Evolutionary conservation across 83 land plant genomes (phyloP), one percentile per base, ranked within the genome.

Genomic region (Isoetes engelmannii): DNA sequence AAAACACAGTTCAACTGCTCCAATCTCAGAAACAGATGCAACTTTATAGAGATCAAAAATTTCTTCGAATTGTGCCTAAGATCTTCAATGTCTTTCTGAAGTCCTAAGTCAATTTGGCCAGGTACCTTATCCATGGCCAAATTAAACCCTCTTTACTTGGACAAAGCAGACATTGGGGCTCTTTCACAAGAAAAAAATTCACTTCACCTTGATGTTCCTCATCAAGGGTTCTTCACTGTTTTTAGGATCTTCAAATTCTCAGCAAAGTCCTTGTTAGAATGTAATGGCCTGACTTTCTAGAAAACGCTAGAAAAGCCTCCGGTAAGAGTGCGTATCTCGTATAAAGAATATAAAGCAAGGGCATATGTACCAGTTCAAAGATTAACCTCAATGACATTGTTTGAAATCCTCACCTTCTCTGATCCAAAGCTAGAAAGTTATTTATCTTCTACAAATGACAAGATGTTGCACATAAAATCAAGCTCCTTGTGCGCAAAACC

Each of bases 321-420:
- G 99, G 99, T 54, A 95, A 85, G 28, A 95, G 85, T 60, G 88
- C 86, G n/a, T n/a, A n/a, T n/a, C n/a, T n/a, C n/a, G n/a, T n/a
- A n/a, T n/a, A n/a, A n/a, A n/a, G n/a, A n/a, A n/a, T n/a, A n/a
- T n/a, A n/a, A n/a, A n/a, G n/a, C n/a, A n/a, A n/a, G n/a, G n/a
- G n/a, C n/a, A n/a, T n/a, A n/a, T n/a, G n/a, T n/a, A n/a, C n/a
- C n/a, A n/a, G n/a, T n/a, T n/a, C n/a, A n/a, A n/a, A n/a, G n/a
- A n/a, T n/a, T n/a, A n/a, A n/a, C n/a, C n/a, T n/a, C n/a, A n/a
- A n/a, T n/a, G n/a, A n/a, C n/a, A n/a, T n/a, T n/a, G n/a, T n/a
- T n/a, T n/a, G n/a, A n/a, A n/a, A n/a, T n/a, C n/a, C n/a, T n/a
- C n/a, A n/a, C n/a, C n/a, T n/a, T n/a, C n/a, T n/a, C n/a, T n/a